A percentile compares a stretch with the other conserved stretches of the same genome.
Evolutionary conservation across 257 asterid species (phyloP).

Genomic region (Forsythia suspensa): DNA sequence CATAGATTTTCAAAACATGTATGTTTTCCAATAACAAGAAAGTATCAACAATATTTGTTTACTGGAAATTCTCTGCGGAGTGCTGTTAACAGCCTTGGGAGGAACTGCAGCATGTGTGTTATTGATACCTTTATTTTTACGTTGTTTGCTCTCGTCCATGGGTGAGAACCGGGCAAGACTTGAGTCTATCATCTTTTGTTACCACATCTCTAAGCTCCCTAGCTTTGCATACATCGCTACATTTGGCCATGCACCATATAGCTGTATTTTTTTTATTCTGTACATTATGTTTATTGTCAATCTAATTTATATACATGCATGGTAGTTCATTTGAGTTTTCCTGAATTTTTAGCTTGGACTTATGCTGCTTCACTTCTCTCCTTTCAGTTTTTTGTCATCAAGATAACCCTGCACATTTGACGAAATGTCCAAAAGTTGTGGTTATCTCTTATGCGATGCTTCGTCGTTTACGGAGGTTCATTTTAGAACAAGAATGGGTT

Average conservation of each 20-base stretch:
- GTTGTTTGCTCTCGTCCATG: neutral
- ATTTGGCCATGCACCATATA: neutral
- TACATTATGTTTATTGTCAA: neutral
- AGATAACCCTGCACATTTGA: conserved; percentile 74
- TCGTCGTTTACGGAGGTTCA: conserved; percentile 69
- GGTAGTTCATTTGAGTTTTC: neutral
- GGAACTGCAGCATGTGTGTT: neutral
- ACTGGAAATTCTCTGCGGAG: neutral
- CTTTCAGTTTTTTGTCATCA: conserved; percentile 77
- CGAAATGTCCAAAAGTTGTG: conserved; percentile 71
- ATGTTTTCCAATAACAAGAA: neutral
- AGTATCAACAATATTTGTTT: neutral
- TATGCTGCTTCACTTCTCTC: conserved; percentile 18
- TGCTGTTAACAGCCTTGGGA: neutral
- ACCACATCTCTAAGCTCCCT: conserved; percentile 1
- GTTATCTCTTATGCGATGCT: conserved; percentile 90
- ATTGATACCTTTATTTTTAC: neutral
- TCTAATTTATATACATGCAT: neutral
- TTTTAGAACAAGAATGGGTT: conserved; percentile 81
- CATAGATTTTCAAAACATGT: neutral
- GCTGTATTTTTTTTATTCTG: neutral
- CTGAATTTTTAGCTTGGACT: neutral
- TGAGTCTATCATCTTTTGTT: neutral
- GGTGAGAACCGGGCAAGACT: neutral
- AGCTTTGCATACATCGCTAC: neutral